phyloP scores from a whole-genome alignment of 2,329 filamentous ascomycete genomes.

The Aureobasidium lini region DNA sequence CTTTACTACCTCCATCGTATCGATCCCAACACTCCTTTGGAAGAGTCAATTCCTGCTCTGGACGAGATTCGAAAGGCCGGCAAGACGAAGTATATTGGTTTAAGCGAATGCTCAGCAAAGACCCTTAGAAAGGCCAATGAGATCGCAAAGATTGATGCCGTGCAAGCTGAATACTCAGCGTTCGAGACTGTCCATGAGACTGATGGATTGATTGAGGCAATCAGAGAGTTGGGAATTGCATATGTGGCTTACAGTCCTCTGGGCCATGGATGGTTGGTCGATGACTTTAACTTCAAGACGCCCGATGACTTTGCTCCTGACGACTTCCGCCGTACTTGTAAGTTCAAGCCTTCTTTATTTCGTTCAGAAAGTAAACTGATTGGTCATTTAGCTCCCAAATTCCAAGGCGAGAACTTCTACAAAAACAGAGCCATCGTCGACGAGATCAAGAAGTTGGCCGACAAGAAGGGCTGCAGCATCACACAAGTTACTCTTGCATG shows the following conservation, averaged over 20 bases:
- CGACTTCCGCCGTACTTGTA: constrained; percentile 20
- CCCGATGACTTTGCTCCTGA: constrained; percentile 30
- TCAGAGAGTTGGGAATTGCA: constrained; percentile 38
- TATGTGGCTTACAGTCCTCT: constrained; percentile 33
- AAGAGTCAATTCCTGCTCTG: constrained; percentile 41
- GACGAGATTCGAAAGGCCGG: constrained; percentile 42
- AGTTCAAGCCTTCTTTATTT: neutral
- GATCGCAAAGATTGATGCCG: constrained; percentile 41
- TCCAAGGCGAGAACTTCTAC: constrained; percentile 25
- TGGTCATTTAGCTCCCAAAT: constrained; percentile 18
- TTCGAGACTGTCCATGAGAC: constrained; percentile 42
- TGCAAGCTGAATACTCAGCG: constrained; percentile 46
- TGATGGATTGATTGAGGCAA: constrained; percentile 33
- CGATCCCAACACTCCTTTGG: constrained; percentile 37
- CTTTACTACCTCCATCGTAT: constrained; percentile 37
- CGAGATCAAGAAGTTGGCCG: constrained; percentile 13
- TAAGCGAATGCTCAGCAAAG: constrained; percentile 40
- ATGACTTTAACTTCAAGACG: constrained; percentile 28
- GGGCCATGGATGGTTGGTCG: constrained; percentile 36
- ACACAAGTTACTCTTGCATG: constrained; percentile 19
- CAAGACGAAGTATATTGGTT: constrained; percentile 44
- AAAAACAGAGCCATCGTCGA: constrained; percentile 24
- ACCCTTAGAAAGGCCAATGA: constrained; percentile 42
- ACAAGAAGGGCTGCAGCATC: neutral
- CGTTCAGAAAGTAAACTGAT: neutral